These are phyloP conservation scores for Cadophora gregata DNA, from an alignment of 2,329 filamentous ascomycete genomes.

Conservation along the genomic window DNA sequence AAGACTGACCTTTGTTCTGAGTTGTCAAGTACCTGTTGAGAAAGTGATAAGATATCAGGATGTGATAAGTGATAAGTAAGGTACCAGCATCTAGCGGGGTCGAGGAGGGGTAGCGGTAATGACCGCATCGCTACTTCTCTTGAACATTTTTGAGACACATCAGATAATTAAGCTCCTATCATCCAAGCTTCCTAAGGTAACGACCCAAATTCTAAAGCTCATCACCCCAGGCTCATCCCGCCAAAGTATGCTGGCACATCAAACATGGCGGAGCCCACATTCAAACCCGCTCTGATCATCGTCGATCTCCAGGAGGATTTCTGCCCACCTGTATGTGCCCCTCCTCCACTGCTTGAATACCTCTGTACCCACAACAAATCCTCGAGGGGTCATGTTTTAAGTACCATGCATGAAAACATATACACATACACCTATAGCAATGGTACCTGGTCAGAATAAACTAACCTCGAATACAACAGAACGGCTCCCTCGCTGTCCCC, in stretches of 20 bases:
- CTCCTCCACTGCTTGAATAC: neutral
- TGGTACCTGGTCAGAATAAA: neutral
- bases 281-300: slow-evolving; percentile 68
- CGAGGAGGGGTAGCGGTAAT: slow-evolving; percentile 13
- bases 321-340: slow-evolving; percentile 76
- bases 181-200: neutral
- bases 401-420: neutral
- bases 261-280: slow-evolving; percentile 38
- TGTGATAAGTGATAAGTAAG: neutral
- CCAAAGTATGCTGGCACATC: neutral
- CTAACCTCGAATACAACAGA: slow-evolving; percentile 53
- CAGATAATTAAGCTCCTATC: too few relatives aligned
- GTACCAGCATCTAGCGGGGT: neutral
- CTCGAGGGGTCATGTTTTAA: neutral
- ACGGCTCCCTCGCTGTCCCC: slow-evolving; percentile 83
- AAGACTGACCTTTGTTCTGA: too few relatives aligned
- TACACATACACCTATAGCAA: neutral
- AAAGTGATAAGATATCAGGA: neutral
- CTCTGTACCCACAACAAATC: neutral
- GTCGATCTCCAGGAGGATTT: slow-evolving; percentile 96
- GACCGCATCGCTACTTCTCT: neutral
- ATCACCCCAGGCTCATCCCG: neutral
- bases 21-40: too few relatives aligned
- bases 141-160: neutral
- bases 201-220: neutral